Base-by-base conservation (phyloP, 1,284 basidiomycete species). In the Porodaedalea pini region DNA sequence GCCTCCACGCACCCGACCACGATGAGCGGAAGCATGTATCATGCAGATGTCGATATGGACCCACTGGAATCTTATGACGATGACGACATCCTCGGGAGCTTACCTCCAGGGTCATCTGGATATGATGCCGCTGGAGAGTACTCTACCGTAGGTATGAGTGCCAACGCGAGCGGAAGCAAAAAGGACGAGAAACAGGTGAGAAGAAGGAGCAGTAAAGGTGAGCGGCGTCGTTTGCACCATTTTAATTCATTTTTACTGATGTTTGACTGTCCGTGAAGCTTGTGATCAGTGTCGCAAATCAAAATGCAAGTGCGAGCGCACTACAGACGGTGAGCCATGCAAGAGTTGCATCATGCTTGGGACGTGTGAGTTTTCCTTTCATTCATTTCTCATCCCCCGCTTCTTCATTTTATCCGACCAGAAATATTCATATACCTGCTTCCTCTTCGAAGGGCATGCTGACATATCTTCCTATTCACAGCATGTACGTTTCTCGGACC, bases 401-500 rank as follows among this genome's bases (percentile, higher is more conserved):
- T 4, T 13, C 45, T 47, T 32, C n/a, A 25, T 8, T 8, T 29
- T n/a, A 29, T 2, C 45, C 23, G 40, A 29, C 6, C 25, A 1
- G 21, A 7, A 15, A 47, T 6, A 29, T 31, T 47, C 31, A 6
- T 27, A n/a, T 7, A n/a, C 25, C n/a, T 31, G 19, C 53, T 56
- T 29, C 27, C 25, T 39, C 17, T 21, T 39, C 41, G 31, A 23
- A 19, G 3, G 15, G 21, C 17, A 11, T 39, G 25, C 49, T 31
- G 27, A 59, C 36, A 40, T 51, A 34, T 29, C 36, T 25, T 44
- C 19, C 13, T 48, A 15, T 15, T 47, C 31, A 11, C 68, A 80
- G 86, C 82, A 45, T 93, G 90, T 67, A 93, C 90, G 0, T 93
- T 89, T 69, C 76, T 91, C 40, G 90, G 90, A 1, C 88, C 88